Evolutionary conservation across 768 basidiomycete species (phyloP).

Genomic region (Russula vinacea): DNA sequence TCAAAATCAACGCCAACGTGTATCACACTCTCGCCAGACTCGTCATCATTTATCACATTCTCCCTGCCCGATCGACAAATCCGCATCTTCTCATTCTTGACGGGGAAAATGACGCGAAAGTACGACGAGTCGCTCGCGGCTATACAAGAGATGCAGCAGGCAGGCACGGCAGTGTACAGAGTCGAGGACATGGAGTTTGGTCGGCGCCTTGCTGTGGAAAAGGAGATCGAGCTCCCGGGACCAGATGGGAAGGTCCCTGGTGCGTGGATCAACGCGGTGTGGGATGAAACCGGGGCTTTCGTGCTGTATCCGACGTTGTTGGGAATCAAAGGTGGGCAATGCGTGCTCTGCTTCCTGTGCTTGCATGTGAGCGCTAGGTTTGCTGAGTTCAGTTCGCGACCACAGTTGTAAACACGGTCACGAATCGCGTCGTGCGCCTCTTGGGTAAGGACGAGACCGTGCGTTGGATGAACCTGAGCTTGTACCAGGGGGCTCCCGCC

Average conservation of each 20-base stretch:
- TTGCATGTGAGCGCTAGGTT: background rate
- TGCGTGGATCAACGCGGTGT: slow-evolving; percentile 85
- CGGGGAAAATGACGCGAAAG: slow-evolving; percentile 84
- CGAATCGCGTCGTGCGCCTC: slow-evolving; percentile 85
- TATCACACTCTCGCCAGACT: slow-evolving; percentile 86
- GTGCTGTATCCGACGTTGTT: slow-evolving; percentile 89
- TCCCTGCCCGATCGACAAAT: slow-evolving; percentile 93
- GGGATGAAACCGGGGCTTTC: slow-evolving; percentile 97
- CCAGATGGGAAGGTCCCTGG: slow-evolving; percentile 70
- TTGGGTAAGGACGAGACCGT: slow-evolving; percentile 93
- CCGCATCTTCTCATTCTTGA: slow-evolving; percentile 87
- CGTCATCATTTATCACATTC: slow-evolving; percentile 87
- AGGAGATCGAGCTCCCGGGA: slow-evolving; percentile 85
- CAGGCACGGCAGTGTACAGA: slow-evolving; percentile 85
- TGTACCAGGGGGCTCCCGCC: slow-evolving; percentile 93
- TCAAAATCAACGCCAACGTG: slow-evolving; percentile 92
- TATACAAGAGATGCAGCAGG: slow-evolving; percentile 98
- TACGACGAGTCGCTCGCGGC: slow-evolving; percentile 94
- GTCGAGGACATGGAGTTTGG: slow-evolving; percentile 99
- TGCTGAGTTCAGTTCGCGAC: slow-evolving; percentile 12
- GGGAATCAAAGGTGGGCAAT: slow-evolving; percentile 83
- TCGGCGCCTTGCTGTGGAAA: slow-evolving; percentile 88
- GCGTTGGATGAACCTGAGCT: slow-evolving; percentile 78
- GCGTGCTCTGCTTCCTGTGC: background rate
- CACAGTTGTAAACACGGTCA: slow-evolving; percentile 88